Conservation (phyloP, 306 rosid genomes). For the Carpinus viminea region DNA sequence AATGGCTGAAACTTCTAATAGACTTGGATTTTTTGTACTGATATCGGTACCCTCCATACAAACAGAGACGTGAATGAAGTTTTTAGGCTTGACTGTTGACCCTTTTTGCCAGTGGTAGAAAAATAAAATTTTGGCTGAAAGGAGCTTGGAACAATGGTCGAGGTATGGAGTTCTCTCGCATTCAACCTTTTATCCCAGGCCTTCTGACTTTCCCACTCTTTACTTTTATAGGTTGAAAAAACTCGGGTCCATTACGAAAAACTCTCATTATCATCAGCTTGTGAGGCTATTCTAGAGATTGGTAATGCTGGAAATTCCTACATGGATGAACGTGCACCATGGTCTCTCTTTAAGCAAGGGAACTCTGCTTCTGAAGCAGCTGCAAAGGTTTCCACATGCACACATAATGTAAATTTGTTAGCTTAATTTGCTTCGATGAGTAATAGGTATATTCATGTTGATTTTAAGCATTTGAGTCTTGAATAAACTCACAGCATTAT, state of each 20-base stretch:
- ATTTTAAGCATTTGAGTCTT: slow-evolving; percentile 3
- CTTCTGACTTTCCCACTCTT: background rate
- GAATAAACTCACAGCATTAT: background rate
- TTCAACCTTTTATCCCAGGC: background rate
- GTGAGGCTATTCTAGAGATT: slow-evolving; percentile 86
- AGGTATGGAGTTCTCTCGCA: background rate
- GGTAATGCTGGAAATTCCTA: slow-evolving; percentile 83
- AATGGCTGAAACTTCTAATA: background rate
- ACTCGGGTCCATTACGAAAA: slow-evolving; percentile 64
- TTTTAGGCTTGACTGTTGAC: background rate
- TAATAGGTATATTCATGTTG: background rate
- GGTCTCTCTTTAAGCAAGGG: slow-evolving; percentile 94
- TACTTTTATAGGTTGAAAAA: slow-evolving; percentile 60
- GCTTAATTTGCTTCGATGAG: slow-evolving; percentile 13
- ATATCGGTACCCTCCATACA: background rate
- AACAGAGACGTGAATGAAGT: background rate
- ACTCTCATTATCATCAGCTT: slow-evolving; percentile 82
- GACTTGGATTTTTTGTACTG: background rate
- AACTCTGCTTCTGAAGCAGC: slow-evolving; percentile 75
- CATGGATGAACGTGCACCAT: slow-evolving; percentile 87
- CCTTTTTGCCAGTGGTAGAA: background rate
- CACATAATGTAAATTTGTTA: background rate
- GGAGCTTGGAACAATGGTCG: background rate
- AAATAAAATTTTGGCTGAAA: background rate
- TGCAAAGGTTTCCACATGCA: slow-evolving; percentile 55